A percentile compares a stretch with the other conserved stretches of the same genome.
These are phyloP conservation scores for Daldinia decipiens DNA, from an alignment of 495 filamentous ascomycete species.

Conservation along the genomic window DNA sequence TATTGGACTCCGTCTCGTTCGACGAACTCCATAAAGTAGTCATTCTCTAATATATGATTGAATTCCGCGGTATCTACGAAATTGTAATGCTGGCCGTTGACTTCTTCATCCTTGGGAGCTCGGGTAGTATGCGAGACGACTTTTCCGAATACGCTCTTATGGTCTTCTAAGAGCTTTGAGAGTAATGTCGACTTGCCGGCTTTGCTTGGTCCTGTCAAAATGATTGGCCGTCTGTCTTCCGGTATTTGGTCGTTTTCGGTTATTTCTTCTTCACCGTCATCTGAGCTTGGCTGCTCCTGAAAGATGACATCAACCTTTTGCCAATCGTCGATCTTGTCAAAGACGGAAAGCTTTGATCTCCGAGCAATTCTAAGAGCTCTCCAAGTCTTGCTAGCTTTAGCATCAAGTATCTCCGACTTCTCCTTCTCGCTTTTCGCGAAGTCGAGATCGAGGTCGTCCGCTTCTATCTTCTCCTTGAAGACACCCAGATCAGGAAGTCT, in stretches of 20 bases:
- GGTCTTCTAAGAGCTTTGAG: slow-evolving; percentile 55
- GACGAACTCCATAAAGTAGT: slow-evolving; percentile 61
- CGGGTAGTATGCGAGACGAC: slow-evolving; percentile 58
- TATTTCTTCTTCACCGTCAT: slow-evolving; percentile 38
- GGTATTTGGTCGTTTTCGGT: slow-evolving; percentile 47
- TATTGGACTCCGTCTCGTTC: slow-evolving; percentile 55
- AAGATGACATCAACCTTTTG: slow-evolving; percentile 70
- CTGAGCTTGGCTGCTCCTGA: slow-evolving; percentile 50
- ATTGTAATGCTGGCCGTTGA: slow-evolving; percentile 55
- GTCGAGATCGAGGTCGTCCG: slow-evolving; percentile 83
- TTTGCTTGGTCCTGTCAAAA: slow-evolving; percentile 57
- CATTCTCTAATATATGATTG: slow-evolving; percentile 62
- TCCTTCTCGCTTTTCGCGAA: slow-evolving; percentile 77
- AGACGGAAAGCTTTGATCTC: slow-evolving; percentile 73
- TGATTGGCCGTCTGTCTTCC: slow-evolving; percentile 56
- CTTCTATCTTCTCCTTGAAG: slow-evolving; percentile 69
- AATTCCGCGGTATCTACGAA: slow-evolving; percentile 61
- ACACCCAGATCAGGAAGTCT: slow-evolving; percentile 56
- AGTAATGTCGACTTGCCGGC: slow-evolving; percentile 53
- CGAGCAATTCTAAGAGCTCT: slow-evolving; percentile 81
- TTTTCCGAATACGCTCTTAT: slow-evolving; percentile 54
- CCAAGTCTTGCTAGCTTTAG: slow-evolving; percentile 89
- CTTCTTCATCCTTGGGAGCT: slow-evolving; percentile 56
- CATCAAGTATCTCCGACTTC: slow-evolving; percentile 69
- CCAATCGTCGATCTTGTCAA: slow-evolving; percentile 87